Base-by-base conservation (phyloP, 495 filamentous ascomycete species). In the Daldinia childiae region DNA sequence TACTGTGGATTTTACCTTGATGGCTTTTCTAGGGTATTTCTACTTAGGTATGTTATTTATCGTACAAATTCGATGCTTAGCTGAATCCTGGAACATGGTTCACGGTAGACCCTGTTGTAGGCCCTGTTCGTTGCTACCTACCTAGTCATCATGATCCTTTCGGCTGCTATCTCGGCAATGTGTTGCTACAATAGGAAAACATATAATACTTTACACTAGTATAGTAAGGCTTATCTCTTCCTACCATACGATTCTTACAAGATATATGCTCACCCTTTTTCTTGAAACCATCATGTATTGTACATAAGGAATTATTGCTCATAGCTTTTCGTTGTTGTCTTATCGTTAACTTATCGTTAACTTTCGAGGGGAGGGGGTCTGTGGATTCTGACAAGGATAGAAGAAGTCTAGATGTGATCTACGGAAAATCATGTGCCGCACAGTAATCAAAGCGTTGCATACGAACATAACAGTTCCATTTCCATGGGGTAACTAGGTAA, bases 401-500 rank as follows among this genome's bases (percentile, higher is more conserved):
- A 11, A 32, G 29, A 48, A 62, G 71, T 73, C 71, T 73, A 73
- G 66, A 73, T 34, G 38, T 48, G 71, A 73, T 73, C 66, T 43
- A 41, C 71, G 59, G 50, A 69, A 69, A 55, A 73, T 66, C 62
- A 69, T 73, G 62, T 73, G 51, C 71, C 58, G 52, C 62, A 57
- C 2, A 58, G 62, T 64, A 69, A 73, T 69, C 50, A 65, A 50
- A 66, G 50, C 50, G 6, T 30, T 29, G 12, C 24, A 54, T 52
- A 30, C 50, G 50, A 24, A 17, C 27, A 54, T 17, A 52, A 1
- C 32, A 36, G 54, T 32, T 52, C 62, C 58, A 45, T 56, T 45
- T 36, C 58, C 32, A 64, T 64, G 65, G 70, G 39, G 9, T 34
- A 11, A 52, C 61, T 64, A 62, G 61, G 60, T 73, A 41, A 54